Percentiles rank a stretch among this genome's conserved stretches.
Evolutionary conservation across 2,329 filamentous ascomycete species (phyloP).

Genomic region (Fusarium tanahbumbuense): DNA sequence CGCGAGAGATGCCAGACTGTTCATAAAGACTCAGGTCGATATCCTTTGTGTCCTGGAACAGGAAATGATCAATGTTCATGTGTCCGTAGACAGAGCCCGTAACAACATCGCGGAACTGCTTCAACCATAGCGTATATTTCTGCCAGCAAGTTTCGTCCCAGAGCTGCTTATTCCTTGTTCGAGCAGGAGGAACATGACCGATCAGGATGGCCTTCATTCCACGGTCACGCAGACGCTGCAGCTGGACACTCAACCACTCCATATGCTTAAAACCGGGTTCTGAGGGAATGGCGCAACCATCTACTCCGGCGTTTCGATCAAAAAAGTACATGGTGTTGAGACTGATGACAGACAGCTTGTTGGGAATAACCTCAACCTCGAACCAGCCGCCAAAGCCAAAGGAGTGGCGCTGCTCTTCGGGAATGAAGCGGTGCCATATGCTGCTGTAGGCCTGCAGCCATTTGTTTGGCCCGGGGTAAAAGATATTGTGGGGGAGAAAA

Average conservation of each 20-base stretch:
- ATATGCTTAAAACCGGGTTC: constrained; percentile 95
- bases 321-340: constrained; percentile 98
- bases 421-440: constrained; percentile 89
- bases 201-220: constrained; percentile 95
- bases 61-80: constrained; percentile 99
- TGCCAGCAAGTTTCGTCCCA: constrained; percentile 99
- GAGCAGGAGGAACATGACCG: constrained; percentile 92
- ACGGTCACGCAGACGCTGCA: constrained; percentile 82
- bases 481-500: constrained; percentile 95
- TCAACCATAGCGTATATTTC: constrained; percentile 91
- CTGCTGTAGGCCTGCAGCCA: constrained; percentile 83
- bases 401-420: constrained; percentile 88
- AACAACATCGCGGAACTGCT: constrained; percentile 91
- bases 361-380: constrained; percentile 89
- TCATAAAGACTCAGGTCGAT: constrained; percentile 67
- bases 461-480: constrained; percentile 84
- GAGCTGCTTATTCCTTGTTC: constrained; percentile 83
- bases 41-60: constrained; percentile 86
- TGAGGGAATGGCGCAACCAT: constrained; percentile 81
- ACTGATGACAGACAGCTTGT: constrained; percentile 88
- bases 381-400: constrained; percentile 97
- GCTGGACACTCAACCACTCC: constrained; percentile 93
- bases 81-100: constrained; percentile 85
- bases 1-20: constrained; percentile 29
- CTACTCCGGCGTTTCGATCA: constrained; percentile 89